phyloP scores from a whole-genome alignment of 2,329 filamentous ascomycete genomes.

The Chalaropsis thielavioides region DNA sequence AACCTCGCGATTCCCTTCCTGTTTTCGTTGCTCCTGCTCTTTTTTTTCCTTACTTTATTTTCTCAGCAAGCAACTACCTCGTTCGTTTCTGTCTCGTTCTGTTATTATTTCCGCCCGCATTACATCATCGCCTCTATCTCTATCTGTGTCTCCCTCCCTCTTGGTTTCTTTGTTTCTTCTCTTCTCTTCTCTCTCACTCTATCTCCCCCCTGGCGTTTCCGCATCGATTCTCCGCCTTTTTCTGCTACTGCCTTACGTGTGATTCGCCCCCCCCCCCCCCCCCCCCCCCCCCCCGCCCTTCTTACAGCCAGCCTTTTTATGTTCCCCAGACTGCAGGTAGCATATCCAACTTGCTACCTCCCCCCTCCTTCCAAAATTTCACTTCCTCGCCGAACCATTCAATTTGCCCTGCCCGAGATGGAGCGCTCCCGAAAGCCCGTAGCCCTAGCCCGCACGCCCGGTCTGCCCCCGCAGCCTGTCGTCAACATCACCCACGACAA shows the following conservation, averaged over 20 bases:
- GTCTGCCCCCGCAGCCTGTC: constrained; percentile 57
- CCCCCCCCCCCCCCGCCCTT: not conserved
- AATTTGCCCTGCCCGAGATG: constrained; percentile 32
- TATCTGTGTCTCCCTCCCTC: not conserved
- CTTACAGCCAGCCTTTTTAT: not conserved
- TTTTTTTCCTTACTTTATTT: not conserved
- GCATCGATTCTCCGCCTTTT: constrained; percentile 3
- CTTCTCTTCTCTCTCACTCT: not conserved
- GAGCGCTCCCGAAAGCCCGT: constrained; percentile 75
- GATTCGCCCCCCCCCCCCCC: not conserved
- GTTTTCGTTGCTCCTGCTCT: not conserved
- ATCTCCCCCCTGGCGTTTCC: not conserved
- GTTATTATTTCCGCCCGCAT: not conserved
- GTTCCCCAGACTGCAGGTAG: not conserved
- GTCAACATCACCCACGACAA: constrained; percentile 61
- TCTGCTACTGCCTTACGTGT: not conserved
- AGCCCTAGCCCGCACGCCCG: constrained; percentile 59
- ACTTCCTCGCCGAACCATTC: constrained; percentile 1
- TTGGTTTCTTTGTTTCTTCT: not conserved
- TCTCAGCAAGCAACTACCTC: not conserved
- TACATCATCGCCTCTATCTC: not conserved
- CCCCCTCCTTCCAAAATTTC: constrained; percentile 28
- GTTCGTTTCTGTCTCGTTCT: not conserved
- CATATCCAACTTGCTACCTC: not conserved
- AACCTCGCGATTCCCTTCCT: not conserved